Base-by-base conservation (phyloP, 768 basidiomycete species). In the Suillus variegatus region DNA sequence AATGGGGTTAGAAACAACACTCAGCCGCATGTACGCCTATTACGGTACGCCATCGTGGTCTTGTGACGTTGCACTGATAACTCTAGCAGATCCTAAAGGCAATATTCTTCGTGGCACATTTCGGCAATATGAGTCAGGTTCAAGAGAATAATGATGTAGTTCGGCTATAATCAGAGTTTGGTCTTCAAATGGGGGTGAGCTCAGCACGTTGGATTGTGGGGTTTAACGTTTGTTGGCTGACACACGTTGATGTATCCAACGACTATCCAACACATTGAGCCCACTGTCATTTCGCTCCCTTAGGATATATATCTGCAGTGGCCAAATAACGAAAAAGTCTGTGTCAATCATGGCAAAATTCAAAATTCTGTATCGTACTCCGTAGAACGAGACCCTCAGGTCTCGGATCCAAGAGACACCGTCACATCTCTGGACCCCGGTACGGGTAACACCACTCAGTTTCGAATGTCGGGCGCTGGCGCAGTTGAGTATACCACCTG, bases 321-420 rank as follows among this genome's bases (percentile, higher is more conserved):
- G 86, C 86, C 89, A 18, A 82, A 82, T 18, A 90, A 93, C 62
- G 91, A 92, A 0, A 92, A 94, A 70, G 78, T 86, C 1, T 80
- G 84, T 61, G 83, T 93, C 62, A 74, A 86, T 94, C 40, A 69
- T 93, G 32, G 32, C 32, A 32, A 32, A 32, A 28, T 28, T 28
- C 93, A 72, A 67, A 65, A 58, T 20, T 55, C 36, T 32, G 5
- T 32, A 32, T 32, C 55, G 1, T 16, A 41, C 58, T 58, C 22
- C 38, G 28, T 6, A n/a, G 35, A 60, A 55, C 25, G 36, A 54
- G 47, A 67, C 49, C 2, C 20, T 49, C 36, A 10, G 36, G 9
- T 38, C 32, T 32, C 32, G 32, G 32, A 32, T 32, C 32, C 6
- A 32, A 32, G 32, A 32, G 32, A 32, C 32, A 32, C 32, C 32